A percentile compares a stretch with the other conserved stretches of the same genome.
phyloP scores from a whole-genome alignment of 257 asterid genomes.

The Perilla frutescens region DNA sequence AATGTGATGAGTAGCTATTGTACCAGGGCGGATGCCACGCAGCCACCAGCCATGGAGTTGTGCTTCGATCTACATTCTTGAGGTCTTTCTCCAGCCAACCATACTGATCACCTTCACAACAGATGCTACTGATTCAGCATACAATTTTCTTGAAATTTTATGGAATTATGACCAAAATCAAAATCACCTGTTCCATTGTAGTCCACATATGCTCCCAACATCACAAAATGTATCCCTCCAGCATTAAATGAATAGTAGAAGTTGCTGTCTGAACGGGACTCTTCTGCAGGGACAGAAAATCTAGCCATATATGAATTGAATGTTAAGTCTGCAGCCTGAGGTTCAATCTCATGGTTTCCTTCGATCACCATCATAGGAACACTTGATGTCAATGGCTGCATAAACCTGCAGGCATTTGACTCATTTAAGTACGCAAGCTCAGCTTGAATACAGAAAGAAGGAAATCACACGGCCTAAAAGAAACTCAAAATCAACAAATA shows the following conservation, averaged over 20 bases:
- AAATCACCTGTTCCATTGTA: slow-evolving; percentile 67
- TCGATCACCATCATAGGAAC: slow-evolving; percentile 89
- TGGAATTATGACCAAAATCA: slow-evolving; percentile 5
- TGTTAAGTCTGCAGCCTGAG: slow-evolving; percentile 57
- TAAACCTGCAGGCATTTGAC: slow-evolving; percentile 55
- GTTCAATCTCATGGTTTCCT: slow-evolving; percentile 96
- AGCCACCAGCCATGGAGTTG: slow-evolving; percentile 83
- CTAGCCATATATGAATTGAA: slow-evolving; percentile 69
- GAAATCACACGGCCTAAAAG: neutral
- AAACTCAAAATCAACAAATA: neutral
- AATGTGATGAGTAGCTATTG: slow-evolving; percentile 84
- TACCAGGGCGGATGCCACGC: slow-evolving; percentile 97
- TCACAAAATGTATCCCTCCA: slow-evolving; percentile 81
- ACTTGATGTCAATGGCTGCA: slow-evolving; percentile 79
- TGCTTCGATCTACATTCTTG: slow-evolving; percentile 51
- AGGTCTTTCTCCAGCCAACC: slow-evolving; percentile 78
- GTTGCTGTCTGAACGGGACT: slow-evolving; percentile 65
- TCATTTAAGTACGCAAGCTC: neutral
- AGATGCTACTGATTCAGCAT: slow-evolving; percentile 2
- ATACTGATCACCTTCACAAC: slow-evolving; percentile 66
- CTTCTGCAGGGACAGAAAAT: slow-evolving; percentile 80
- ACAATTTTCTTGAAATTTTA: neutral
- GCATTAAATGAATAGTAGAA: slow-evolving; percentile 85
- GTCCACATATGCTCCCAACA: slow-evolving; percentile 86
- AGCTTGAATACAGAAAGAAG: neutral